phyloP scores from a whole-genome alignment of 768 basidiomycete species.

The Lepiota brunneoincarnata region DNA sequence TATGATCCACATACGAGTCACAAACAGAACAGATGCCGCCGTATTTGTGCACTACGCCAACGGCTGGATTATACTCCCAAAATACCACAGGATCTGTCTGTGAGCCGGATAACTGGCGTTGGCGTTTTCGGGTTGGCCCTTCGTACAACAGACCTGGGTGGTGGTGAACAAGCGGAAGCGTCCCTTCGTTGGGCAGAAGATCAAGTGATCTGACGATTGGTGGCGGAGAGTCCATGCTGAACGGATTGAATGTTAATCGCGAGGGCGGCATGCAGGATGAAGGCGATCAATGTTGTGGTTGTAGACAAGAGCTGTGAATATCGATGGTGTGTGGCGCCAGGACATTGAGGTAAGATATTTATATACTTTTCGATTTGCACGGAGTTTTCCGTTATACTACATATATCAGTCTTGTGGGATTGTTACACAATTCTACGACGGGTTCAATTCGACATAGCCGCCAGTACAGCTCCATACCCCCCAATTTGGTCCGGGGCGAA shows the following conservation, averaged over 20 bases:
- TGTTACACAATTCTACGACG: background rate
- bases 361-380: background rate
- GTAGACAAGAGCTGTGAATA: conserved; percentile 3
- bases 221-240: conserved; percentile 6
- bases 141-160: background rate
- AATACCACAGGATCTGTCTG: background rate
- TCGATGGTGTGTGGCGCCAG: background rate
- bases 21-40: conserved; percentile 2
- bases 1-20: background rate
- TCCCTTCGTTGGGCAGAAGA: background rate
- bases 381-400: background rate
- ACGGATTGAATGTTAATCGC: conserved; percentile 4
- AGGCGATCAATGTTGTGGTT: background rate
- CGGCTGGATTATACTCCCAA: conserved; percentile 3
- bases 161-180: background rate
- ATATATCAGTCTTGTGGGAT: background rate
- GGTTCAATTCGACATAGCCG: background rate
- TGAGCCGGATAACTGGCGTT: background rate
- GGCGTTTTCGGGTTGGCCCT: background rate
- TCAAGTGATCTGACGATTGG: background rate
- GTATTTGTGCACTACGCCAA: conserved; percentile 1
- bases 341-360: conserved; percentile 1
- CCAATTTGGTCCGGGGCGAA: conserved; percentile 14
- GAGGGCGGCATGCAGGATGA: background rate
- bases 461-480: conserved; percentile 5